A percentile compares a stretch with the other conserved stretches of the same genome.
Evolutionary conservation across 2,329 filamentous ascomycete genomes (phyloP).

Genomic region (Diplocarpon mali): DNA sequence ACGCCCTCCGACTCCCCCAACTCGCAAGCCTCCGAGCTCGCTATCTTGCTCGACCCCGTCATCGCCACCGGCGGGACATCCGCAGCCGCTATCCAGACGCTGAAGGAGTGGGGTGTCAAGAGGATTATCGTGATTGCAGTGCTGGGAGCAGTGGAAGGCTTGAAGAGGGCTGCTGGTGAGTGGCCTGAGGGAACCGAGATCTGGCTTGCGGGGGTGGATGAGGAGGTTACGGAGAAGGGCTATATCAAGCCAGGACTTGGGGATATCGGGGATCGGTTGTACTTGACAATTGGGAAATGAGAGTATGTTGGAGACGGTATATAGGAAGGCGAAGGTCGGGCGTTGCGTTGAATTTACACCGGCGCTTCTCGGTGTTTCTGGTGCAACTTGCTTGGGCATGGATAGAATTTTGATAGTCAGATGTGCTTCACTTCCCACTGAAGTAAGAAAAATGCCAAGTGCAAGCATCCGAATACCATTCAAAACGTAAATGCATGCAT

Average conservation of each 20-base stretch:
- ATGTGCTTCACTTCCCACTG: too few relatives aligned
- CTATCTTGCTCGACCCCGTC: slow-evolving; percentile 81
- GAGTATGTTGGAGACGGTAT: neutral
- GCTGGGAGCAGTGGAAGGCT: slow-evolving; percentile 60
- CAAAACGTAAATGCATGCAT: too few relatives aligned
- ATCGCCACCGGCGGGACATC: slow-evolving; percentile 91
- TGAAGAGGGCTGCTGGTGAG: slow-evolving; percentile 58
- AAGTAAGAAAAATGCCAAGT: too few relatives aligned
- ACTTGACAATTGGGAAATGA: slow-evolving; percentile 77
- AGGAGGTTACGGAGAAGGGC: slow-evolving; percentile 59
- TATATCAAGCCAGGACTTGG: slow-evolving; percentile 89
- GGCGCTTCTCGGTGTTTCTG: neutral
- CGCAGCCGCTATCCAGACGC: slow-evolving; percentile 76
- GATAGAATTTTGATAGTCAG: too few relatives aligned
- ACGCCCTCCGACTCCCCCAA: slow-evolving; percentile 32
- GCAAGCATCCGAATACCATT: too few relatives aligned
- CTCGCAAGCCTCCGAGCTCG: slow-evolving; percentile 42
- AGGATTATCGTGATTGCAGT: slow-evolving; percentile 67
- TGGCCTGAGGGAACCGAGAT: slow-evolving; percentile 72
- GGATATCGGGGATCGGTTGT: slow-evolving; percentile 83
- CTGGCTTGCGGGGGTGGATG: slow-evolving; percentile 74
- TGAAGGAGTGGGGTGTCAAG: slow-evolving; percentile 86
- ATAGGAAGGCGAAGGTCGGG: neutral
- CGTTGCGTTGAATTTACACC: neutral
- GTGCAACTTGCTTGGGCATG: neutral